Evolutionary conservation across 306 rosid species (phyloP), one percentile per base, ranked within the genome.

Genomic region (Boehmeria nivea): DNA sequence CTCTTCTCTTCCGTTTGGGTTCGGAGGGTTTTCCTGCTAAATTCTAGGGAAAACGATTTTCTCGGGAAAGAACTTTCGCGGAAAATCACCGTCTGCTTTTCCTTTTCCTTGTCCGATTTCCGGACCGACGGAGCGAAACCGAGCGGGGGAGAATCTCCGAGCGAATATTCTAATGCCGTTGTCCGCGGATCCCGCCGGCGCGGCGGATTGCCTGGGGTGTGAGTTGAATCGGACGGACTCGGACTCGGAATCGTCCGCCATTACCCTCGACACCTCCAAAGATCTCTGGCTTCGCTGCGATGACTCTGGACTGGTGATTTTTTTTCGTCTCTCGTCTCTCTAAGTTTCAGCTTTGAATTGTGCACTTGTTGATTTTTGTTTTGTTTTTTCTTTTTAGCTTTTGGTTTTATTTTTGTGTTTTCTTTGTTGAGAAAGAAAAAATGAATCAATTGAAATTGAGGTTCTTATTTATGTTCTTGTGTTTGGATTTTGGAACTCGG

Each of bases 261-360:
- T 74, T 51, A 62, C 83, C 27, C 25, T 58, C 8, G 70, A 63
- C 50, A 8, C 61, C 46, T 78, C 72, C 57, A 19, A 57, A 6
- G 78, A 46, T 43, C 33, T 26, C 38, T 46, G 70, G 40, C 69
- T 2, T 64, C 69, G 36, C 36, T 48, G 6, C 59, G 26, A 33
- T 39, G n/a, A 72, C 75, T 61, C 78, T 31, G 49, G 48, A 39
- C 63, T 33, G 83, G 97, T 86, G 78, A 61, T 26, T 44, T 67
- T 26, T 44, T 67, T 25, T 40, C 13, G 23, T 9, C 28, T 24
- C 18, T 11, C 19, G n/a, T n/a, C n/a, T 34, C 7, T 54, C 19
- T 27, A 31, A 2, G 2, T 55, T 2, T 38, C 6, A 19, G 62
- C 66, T 43, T n/a, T n/a, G n/a, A n/a, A n/a, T n/a, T n/a, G n/a